Evolutionary conservation across 768 basidiomycete species (phyloP).

Genomic region (Mycena alexandri): DNA sequence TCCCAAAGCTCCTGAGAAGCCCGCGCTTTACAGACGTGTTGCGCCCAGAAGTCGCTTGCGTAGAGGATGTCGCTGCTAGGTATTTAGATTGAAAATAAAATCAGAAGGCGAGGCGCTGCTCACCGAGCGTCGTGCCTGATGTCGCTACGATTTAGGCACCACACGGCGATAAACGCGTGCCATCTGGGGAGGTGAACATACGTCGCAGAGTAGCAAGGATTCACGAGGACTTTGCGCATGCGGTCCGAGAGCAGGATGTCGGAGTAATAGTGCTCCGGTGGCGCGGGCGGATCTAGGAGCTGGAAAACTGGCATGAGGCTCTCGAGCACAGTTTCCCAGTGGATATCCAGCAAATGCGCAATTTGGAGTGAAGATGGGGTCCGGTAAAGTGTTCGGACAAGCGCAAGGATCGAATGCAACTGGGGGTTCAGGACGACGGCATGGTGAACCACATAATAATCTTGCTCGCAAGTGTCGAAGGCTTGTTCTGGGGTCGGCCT

Average conservation of each 20-base stretch:
- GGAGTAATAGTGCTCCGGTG: not conserved
- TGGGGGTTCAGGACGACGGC: slow-evolving; percentile 1
- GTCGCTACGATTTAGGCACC: slow-evolving; percentile 9
- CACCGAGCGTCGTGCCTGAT: slow-evolving; percentile 18
- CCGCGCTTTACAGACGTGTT: slow-evolving; percentile 1
- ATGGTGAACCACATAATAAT: not conserved
- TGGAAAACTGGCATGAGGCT: not conserved
- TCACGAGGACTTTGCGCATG: not conserved
- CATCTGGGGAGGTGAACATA: not conserved
- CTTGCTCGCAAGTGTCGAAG: not conserved
- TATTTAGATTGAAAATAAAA: not conserved
- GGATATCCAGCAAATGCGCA: slow-evolving; percentile 1
- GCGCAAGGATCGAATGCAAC: slow-evolving; percentile 1
- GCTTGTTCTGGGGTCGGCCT: no score
- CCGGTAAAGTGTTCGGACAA: not conserved
- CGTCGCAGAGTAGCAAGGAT: not conserved
- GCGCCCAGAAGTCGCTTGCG: slow-evolving; percentile 17
- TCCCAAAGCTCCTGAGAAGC: slow-evolving; percentile 17
- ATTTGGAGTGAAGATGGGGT: slow-evolving; percentile 13
- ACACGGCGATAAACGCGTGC: slow-evolving; percentile 19
- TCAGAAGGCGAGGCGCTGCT: not conserved
- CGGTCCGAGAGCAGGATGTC: not conserved
- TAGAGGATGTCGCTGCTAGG: slow-evolving; percentile 14
- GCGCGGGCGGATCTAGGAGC: not conserved
- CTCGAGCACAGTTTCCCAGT: not conserved